phyloP scores from a whole-genome alignment of 2,329 filamentous ascomycete species.

The Ceratocystis papillata region DNA sequence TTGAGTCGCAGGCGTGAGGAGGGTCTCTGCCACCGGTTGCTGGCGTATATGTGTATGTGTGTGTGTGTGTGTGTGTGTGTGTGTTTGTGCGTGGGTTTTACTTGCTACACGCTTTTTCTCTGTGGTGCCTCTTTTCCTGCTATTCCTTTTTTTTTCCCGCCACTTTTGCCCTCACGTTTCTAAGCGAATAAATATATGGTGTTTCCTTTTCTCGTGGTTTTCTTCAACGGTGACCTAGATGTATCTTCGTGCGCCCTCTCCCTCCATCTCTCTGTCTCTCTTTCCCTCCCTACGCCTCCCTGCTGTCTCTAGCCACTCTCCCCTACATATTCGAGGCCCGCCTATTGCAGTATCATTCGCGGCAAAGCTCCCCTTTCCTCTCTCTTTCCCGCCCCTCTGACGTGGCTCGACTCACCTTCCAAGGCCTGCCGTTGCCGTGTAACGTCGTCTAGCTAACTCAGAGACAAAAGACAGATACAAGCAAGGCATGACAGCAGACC shows the following conservation, averaged over 20 bases:
- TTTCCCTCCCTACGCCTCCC: background rate
- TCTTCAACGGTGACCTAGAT: background rate
- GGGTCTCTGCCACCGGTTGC: background rate
- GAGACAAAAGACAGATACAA: background rate
- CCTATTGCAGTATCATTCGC: background rate
- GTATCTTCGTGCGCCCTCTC: background rate
- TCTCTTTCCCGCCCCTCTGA: background rate
- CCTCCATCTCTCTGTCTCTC: no score
- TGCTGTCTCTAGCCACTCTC: no score
- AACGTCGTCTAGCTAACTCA: background rate
- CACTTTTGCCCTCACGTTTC: background rate
- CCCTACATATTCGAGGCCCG: background rate
- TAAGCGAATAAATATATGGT: slow-evolving; percentile 14
- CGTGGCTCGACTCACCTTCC: slow-evolving; percentile 9
- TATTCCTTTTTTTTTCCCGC: background rate
- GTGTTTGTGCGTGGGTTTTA: background rate
- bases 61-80: background rate
- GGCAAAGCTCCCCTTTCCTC: background rate
- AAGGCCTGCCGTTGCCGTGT: slow-evolving; percentile 5
- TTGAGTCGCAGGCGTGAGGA: background rate
- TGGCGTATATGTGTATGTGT: background rate
- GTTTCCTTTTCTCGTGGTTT: slow-evolving; percentile 14
- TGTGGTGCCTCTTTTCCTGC: background rate
- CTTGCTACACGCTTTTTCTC: background rate
- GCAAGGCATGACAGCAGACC: slow-evolving; percentile 7